Conservation (phyloP, 2,329 filamentous ascomycete genomes). For the Colletotrichum sp. region DNA sequence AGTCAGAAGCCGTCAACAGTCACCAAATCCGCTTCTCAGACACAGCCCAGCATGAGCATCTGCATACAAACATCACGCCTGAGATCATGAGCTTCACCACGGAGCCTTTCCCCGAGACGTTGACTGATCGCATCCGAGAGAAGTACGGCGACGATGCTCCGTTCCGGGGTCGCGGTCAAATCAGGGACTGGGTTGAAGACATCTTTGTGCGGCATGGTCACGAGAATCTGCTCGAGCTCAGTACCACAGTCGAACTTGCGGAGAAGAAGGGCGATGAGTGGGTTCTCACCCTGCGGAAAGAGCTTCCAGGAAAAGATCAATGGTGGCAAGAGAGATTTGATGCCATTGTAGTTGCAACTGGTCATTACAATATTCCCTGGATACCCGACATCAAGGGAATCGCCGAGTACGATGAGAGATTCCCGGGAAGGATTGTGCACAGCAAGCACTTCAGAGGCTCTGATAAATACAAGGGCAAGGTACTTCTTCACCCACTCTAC, state of each 20-base stretch:
- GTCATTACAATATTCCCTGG: conserved; percentile 44
- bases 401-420: conserved; percentile 38
- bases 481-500: background rate
- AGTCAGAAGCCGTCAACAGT: conserved; percentile 34
- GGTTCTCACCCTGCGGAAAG: conserved; percentile 53
- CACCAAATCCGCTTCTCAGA: conserved; percentile 53
- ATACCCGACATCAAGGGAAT: conserved; percentile 46
- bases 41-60: conserved; percentile 59
- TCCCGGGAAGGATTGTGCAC: conserved; percentile 43
- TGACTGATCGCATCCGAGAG: conserved; percentile 45
- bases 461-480: conserved; percentile 26
- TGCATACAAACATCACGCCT: conserved; percentile 64
- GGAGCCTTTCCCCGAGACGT: conserved; percentile 48
- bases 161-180: conserved; percentile 58
- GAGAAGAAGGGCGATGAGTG: conserved; percentile 50
- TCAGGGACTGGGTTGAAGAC: conserved; percentile 57
- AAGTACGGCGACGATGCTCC: conserved; percentile 58
- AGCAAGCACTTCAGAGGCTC: conserved; percentile 42
- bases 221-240: conserved; percentile 45
- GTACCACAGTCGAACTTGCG: conserved; percentile 62
- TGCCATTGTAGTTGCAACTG: conserved; percentile 43
- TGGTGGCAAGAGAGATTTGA: conserved; percentile 46
- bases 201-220: conserved; percentile 32
- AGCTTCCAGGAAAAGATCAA: conserved; percentile 37
- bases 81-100: conserved; percentile 61